Conservation (phyloP, 345 rosid genomes). For the Orychophragmus violaceus region DNA sequence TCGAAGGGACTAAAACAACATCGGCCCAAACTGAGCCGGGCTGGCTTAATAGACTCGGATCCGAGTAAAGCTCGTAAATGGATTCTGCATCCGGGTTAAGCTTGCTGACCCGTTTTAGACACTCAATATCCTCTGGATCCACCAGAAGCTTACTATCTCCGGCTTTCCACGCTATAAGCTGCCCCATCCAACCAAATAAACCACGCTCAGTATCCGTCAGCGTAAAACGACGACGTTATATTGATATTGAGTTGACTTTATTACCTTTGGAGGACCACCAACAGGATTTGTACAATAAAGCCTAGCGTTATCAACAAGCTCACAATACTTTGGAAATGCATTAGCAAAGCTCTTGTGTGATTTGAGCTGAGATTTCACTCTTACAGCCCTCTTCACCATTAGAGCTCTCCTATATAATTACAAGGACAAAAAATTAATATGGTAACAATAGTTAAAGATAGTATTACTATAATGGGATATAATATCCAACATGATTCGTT, state of each 20-base stretch:
- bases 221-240: not conserved
- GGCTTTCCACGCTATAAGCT: slow-evolving; percentile 89
- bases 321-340: slow-evolving; percentile 67
- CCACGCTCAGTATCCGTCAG: not conserved
- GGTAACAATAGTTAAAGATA: not conserved
- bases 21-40: slow-evolving; percentile 69
- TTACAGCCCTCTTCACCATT: slow-evolving; percentile 68
- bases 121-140: slow-evolving; percentile 53
- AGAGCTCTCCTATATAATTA: slow-evolving; percentile 51
- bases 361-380: slow-evolving; percentile 71
- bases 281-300: slow-evolving; percentile 75
- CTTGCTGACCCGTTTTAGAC: slow-evolving; percentile 38
- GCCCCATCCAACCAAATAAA: not conserved
- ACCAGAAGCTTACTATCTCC: slow-evolving; percentile 54
- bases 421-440: not conserved
- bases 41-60: slow-evolving; percentile 33
- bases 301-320: slow-evolving; percentile 71
- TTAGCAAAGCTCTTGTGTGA: slow-evolving; percentile 86
- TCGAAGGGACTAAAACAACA: slow-evolving; percentile 39
- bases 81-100: slow-evolving; percentile 60
- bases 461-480: not conserved
- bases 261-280: slow-evolving; percentile 74
- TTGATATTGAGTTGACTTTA: not conserved
- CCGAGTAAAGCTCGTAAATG: slow-evolving; percentile 54
- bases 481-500: not conserved